Evolutionary conservation across 2,329 filamentous ascomycete species (phyloP), one percentile per base, ranked within the genome.

Genomic region (Aspergillus proliferans): DNA sequence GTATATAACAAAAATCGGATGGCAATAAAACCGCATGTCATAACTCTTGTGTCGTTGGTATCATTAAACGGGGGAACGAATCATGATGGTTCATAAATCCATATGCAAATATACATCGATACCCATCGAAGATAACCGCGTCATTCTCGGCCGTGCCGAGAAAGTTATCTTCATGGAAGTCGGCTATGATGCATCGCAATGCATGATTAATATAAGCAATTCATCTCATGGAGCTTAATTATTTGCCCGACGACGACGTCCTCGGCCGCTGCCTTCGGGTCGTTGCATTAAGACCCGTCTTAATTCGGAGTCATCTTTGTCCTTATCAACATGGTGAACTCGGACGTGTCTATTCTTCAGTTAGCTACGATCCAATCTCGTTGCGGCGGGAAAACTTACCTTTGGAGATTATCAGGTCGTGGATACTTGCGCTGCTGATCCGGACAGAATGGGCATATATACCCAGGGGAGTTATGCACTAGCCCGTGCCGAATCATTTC

Each of bases 351-450:
- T 95, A n/a, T 22, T 38, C 49, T 36, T 22, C 28, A 8, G n/a
- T 15, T 47, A 34, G 21, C 22, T 22, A 22, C 22, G 22, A 22
- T 6, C 6, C 22, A 22, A 22, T 22, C 22, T 22, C 22, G 6
- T 22, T 22, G 22, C 22, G 22, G 22, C 22, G 5, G 26, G 18
- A 18, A 48, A 55, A 66, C 79, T 56, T 76, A 94, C 88, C 92
- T 84, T 74, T 96, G 92, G 48, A 98, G 74, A 75, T 97, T 97
- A 68, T 98, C 93, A 30, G 93, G 93, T 58, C 93, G 79, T 4
- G 93, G 93, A 67, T 97, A 97, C 65, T 87, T 91, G 68, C 96
- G 92, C 66, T 96, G 90, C 57, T 90, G 80, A 62, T 95, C 90
- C 1, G 89, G 87, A 67, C 93, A 98, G 65, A 96, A 97, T 0